Conservation (phyloP, 805 yeast genomes). For the Zygosaccharomyces bisporus region DNA sequence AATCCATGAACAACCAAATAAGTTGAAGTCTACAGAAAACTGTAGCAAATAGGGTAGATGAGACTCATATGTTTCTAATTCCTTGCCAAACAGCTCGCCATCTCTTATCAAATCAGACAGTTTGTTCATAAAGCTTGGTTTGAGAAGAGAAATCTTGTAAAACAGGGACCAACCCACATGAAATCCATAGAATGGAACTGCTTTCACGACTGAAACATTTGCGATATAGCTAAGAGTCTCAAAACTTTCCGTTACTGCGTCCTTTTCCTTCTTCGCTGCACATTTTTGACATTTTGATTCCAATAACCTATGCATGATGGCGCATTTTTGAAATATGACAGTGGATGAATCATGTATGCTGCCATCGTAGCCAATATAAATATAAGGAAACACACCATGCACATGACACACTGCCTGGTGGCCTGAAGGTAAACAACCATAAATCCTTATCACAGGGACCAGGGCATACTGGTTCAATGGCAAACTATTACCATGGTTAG, state of each 20-base stretch:
- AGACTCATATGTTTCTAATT: constrained; percentile 61
- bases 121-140: constrained; percentile 56
- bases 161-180: constrained; percentile 59
- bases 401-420: constrained; percentile 63
- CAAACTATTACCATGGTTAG: constrained; percentile 34
- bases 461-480: constrained; percentile 38
- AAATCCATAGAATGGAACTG: constrained; percentile 81
- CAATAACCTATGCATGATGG: constrained; percentile 40
- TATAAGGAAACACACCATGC: constrained; percentile 81
- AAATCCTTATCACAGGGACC: constrained; percentile 76
- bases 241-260: neutral
- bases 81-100: constrained; percentile 41
- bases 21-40: constrained; percentile 75
- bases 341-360: constrained; percentile 24
- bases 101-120: constrained; percentile 48
- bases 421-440: constrained; percentile 64
- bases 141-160: constrained; percentile 63
- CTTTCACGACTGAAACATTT: constrained; percentile 62
- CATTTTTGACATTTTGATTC: constrained; percentile 45
- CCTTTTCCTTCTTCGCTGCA: constrained; percentile 25
- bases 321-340: constrained; percentile 36
- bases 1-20: constrained; percentile 83
- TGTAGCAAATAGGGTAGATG: constrained; percentile 78
- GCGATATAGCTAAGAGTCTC: constrained; percentile 46
- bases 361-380: constrained; percentile 62